Evolutionary conservation across 495 filamentous ascomycete species (phyloP).

Genomic region (Aspergillus asperescens): DNA sequence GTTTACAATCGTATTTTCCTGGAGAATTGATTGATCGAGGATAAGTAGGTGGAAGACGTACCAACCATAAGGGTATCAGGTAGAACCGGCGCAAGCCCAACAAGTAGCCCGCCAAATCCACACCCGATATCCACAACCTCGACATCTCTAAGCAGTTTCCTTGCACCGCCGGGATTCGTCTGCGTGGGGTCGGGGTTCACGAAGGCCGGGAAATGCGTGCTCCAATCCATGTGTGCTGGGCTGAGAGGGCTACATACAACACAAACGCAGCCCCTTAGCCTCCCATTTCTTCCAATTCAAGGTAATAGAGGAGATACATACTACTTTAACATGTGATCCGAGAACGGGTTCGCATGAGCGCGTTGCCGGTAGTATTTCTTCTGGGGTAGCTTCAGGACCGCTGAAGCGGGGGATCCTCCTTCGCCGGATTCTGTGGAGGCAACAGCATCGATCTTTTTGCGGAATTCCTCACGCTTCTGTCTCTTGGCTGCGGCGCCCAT

Average conservation of each 20-base stretch:
- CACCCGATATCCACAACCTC: conserved; percentile 98
- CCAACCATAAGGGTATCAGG: conserved; percentile 80
- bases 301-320: conserved; percentile 38
- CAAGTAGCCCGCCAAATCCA: conserved; percentile 86
- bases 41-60: conserved; percentile 24
- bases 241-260: conserved; percentile 57
- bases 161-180: conserved; percentile 31
- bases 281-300: too few relatives aligned
- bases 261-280: too few relatives aligned
- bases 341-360: conserved; percentile 96
- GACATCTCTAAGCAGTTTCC: conserved; percentile 58
- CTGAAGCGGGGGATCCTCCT: conserved; percentile 1
- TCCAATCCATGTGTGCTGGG: conserved; percentile 89
- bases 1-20: not conserved
- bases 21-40: not conserved
- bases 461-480: conserved; percentile 72
- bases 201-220: conserved; percentile 73
- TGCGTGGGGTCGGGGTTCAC: conserved; percentile 34
- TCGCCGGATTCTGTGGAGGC: conserved; percentile 11
- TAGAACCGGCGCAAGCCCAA: conserved; percentile 75
- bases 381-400: conserved; percentile 58
- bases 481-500: conserved; percentile 54
- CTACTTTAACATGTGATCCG: conserved; percentile 86
- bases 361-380: conserved; percentile 96
- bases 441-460: conserved; percentile 31